phyloP scores from a whole-genome alignment of 2,329 filamentous ascomycete genomes.

The Colletotrichum horii region DNA sequence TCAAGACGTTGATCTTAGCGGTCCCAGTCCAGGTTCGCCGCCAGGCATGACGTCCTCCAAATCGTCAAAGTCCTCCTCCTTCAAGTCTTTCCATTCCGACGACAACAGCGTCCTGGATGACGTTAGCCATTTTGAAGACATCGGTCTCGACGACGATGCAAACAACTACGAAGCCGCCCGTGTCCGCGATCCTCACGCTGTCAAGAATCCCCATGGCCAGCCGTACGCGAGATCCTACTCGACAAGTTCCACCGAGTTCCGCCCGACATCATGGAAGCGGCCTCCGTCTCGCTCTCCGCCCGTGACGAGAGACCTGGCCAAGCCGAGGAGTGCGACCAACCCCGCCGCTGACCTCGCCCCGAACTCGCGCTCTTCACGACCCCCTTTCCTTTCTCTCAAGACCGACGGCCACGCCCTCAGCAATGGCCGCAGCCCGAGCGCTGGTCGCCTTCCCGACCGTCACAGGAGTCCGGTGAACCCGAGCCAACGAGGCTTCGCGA shows the following conservation, averaged over 20 bases:
- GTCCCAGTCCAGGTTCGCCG: conserved; percentile 53
- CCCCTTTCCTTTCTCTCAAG: conserved; percentile 50
- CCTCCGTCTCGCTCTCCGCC: conserved; percentile 24
- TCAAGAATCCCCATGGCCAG: conserved; percentile 21
- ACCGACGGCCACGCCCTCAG: conserved; percentile 41
- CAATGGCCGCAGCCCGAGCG: conserved; percentile 57
- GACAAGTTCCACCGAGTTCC: conserved; percentile 22
- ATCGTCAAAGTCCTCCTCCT: conserved; percentile 89
- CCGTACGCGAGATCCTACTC: conserved; percentile 21
- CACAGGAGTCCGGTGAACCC: conserved; percentile 9
- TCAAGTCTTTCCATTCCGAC: conserved; percentile 76
- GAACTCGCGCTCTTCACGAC: conserved; percentile 35
- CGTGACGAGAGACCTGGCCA: conserved; percentile 33
- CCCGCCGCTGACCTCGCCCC: background rate
- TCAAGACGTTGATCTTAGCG: conserved; percentile 19
- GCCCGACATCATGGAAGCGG: conserved; percentile 9
- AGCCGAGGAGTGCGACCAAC: conserved; percentile 11
- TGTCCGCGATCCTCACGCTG: conserved; percentile 34
- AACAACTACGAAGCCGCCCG: conserved; percentile 30
- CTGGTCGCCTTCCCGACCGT: conserved; percentile 38
- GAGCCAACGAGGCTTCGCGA: conserved; percentile 33
- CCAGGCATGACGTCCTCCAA: conserved; percentile 83
- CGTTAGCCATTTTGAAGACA: conserved; percentile 89
- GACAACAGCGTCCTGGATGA: conserved; percentile 75
- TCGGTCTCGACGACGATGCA: conserved; percentile 75